Evolutionary conservation across 2,329 filamentous ascomycete genomes (phyloP).

Genomic region (Ramularia endophylla): DNA sequence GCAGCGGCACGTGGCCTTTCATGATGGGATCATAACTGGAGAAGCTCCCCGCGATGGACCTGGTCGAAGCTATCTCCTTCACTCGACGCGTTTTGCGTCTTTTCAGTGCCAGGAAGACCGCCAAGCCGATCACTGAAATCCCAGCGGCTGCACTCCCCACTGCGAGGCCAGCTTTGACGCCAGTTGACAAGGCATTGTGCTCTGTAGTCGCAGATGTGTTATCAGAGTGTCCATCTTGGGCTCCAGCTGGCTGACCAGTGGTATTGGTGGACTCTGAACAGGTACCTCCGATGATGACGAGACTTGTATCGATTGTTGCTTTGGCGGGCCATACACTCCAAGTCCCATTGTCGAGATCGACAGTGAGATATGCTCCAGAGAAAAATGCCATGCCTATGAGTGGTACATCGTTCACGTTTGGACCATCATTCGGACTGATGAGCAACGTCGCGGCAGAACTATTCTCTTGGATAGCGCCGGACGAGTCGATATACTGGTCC

Average conservation of each 20-base stretch:
- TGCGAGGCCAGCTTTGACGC: too few species aligned
- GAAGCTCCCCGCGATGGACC: too few species aligned
- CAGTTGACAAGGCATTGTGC: too few species aligned
- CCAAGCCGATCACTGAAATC: too few species aligned
- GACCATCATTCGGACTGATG: conserved; percentile 1
- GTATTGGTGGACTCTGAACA: conserved; percentile 6
- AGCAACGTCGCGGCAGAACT: conserved; percentile 5
- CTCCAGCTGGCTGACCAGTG: not conserved
- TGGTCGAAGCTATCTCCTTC: too few species aligned
- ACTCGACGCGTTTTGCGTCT: too few species aligned
- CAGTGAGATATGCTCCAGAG: conserved; percentile 13
- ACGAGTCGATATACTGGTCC: conserved; percentile 6
- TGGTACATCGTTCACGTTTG: conserved; percentile 8
- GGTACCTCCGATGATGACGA: conserved; percentile 7
- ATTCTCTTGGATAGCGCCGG: conserved; percentile 7
- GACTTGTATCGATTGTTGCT: conserved; percentile 6
- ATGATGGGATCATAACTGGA: not conserved
- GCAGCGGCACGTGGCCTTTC: not conserved
- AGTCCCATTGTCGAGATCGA: conserved; percentile 9
- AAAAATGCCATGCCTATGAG: conserved; percentile 12
- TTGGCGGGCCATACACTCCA: conserved; percentile 13
- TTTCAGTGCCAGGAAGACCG: too few species aligned
- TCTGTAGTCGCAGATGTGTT: too few species aligned
- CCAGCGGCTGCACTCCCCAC: too few species aligned
- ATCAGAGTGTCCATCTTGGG: not conserved